Conservation (phyloP, 2,329 filamentous ascomycete species). For the Geosmithia putterillii region DNA sequence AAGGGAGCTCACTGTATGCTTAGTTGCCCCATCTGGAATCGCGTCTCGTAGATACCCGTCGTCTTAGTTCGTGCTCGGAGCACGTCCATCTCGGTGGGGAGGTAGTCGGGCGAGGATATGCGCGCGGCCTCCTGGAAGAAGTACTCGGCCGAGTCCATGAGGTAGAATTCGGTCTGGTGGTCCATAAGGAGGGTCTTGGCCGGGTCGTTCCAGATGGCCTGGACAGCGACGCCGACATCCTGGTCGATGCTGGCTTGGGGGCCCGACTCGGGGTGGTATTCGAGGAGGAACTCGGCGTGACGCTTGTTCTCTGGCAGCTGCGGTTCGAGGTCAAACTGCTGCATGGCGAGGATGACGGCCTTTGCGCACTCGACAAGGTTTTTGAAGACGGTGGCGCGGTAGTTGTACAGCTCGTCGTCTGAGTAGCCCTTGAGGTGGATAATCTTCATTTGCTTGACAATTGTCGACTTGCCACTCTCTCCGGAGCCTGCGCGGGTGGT, state of each 20-base stretch:
- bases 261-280: constrained; percentile 84
- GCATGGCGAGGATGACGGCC: constrained; percentile 81
- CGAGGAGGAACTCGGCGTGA: constrained; percentile 66
- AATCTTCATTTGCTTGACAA: constrained; percentile 99
- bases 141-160: constrained; percentile 98
- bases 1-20: constrained; percentile 81
- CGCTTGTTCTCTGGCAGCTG: constrained; percentile 58
- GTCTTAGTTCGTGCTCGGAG: constrained; percentile 94
- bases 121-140: constrained; percentile 90
- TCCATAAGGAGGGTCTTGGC: constrained; percentile 75
- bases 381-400: constrained; percentile 95
- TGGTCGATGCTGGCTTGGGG: constrained; percentile 74
- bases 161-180: constrained; percentile 93
- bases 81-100: constrained; percentile 89
- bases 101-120: constrained; percentile 75
- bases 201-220: constrained; percentile 82
- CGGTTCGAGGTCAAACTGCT: constrained; percentile 79
- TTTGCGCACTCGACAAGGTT: constrained; percentile 96
- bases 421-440: constrained; percentile 98
- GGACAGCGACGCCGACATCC: constrained; percentile 71
- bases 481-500: constrained; percentile 65
- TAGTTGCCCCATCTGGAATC: constrained; percentile 96
- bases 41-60: constrained; percentile 96
- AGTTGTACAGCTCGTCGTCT: constrained; percentile 83
- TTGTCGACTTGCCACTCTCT: constrained; percentile 97